Base-by-base conservation (phyloP, 2,329 filamentous ascomycete genomes). In the Curvularia eragrostidis region DNA sequence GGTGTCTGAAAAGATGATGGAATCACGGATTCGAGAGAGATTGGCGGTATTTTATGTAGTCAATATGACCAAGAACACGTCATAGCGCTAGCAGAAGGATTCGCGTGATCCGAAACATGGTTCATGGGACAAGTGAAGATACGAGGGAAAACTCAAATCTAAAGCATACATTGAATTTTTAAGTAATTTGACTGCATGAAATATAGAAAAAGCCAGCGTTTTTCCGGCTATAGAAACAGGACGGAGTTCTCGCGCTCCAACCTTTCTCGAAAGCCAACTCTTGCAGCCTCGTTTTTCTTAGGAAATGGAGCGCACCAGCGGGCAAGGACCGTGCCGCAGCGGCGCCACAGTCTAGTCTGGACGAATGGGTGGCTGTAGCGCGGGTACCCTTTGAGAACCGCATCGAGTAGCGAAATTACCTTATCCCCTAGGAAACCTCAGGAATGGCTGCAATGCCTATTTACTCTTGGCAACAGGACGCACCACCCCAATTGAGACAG, bases 21-120 rank as follows among this genome's bases (percentile, higher is more conserved):
- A 60, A 42, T 24, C 21, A 32, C 21, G 24, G 32, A 47, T 38
- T 56, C 26, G 21, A 51, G 12, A 54, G 13, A 51, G 18, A 54
- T 54, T 54, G n/a, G 24, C 3, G 24, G 9, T 23, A 42, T 32
- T 49, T 42, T 50, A 44, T 52, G 1, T 19, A 39, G 42, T 34
- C 30, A 2, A 52, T 8, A 53, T 52, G 34, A 34, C 39, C 32
- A 23, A 51, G 47, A 51, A 51, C 24, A 47, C 12, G 24, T 42
- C 6, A 18, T 36, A 8, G 36, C 39, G 39, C 26, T 44, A 24
- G 15, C 49, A 32, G 39, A 19, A 38, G 1, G 48, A 55, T 55
- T 44, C 39, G 38, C 8, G 46, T 50, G 3, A 24, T 38, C 46
- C 26, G 24, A 49, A 49, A 18, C 10, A 49, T 55, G 15, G 18